A percentile compares a stretch with the other conserved stretches of the same genome.
These are phyloP conservation scores for Cutaneotrichosporon sp. DNA, from an alignment of 1,284 basidiomycete genomes.

Conservation along the genomic window DNA sequence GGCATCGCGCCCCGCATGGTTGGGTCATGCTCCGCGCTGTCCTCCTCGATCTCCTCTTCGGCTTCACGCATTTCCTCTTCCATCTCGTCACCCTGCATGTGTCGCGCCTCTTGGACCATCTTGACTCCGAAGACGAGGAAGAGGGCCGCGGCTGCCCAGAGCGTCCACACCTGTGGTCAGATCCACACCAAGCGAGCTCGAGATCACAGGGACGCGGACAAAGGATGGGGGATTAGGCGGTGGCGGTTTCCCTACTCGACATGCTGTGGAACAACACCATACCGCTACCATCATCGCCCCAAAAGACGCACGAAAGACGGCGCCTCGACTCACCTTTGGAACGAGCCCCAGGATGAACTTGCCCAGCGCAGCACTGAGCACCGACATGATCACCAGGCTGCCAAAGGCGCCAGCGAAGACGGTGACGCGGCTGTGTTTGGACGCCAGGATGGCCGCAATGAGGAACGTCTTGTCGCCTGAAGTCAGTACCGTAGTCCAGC, in stretches of 20 bases:
- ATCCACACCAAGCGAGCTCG: neutral
- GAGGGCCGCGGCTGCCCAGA: constrained; percentile 66
- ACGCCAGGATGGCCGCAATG: constrained; percentile 93
- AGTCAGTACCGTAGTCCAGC: constrained; percentile 15
- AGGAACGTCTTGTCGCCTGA: constrained; percentile 96
- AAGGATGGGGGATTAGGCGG: neutral
- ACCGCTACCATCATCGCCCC: neutral
- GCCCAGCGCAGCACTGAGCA: constrained; percentile 83
- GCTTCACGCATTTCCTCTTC: constrained; percentile 90
- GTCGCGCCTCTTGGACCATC: constrained; percentile 75
- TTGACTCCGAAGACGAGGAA: constrained; percentile 84
- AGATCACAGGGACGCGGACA: neutral
- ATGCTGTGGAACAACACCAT: neutral
- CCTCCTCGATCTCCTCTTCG: constrained; percentile 72
- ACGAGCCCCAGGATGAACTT: constrained; percentile 78
- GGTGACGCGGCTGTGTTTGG: constrained; percentile 79
- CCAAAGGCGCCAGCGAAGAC: constrained; percentile 89
- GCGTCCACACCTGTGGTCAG: constrained; percentile 41
- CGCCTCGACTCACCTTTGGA: constrained; percentile 58
- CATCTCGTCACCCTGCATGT: constrained; percentile 72
- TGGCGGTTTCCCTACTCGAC: neutral
- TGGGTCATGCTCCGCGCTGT: constrained; percentile 35
- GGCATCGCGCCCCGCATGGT: constrained; percentile 27
- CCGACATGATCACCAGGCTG: constrained; percentile 87
- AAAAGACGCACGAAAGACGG: neutral